Evolutionary conservation across 192 early-diverging fungal species (phyloP), one percentile per base, ranked within the genome.

Genomic region (Rhizophagus sp.): DNA sequence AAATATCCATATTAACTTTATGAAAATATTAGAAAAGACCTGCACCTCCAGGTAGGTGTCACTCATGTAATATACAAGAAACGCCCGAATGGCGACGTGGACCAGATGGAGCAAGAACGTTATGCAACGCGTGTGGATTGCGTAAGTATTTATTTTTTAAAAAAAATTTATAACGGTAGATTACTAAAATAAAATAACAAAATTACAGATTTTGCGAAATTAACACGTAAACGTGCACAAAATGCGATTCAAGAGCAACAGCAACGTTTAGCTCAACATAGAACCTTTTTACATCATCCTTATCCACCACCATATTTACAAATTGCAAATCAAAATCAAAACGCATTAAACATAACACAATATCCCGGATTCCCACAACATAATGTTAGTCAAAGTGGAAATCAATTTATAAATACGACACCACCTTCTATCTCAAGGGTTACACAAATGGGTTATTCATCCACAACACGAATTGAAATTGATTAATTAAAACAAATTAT

Each of bases 81-180:
- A 97, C 96, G 0, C 96, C 96, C 36, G 95, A 97, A 83, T 98
- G 97, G 97, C 87, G 97, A 41, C 92, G 97, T 10, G 96, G 97
- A 15, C 96, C 96, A 22, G 92, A 94, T 62, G 96, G 96, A 19
- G 92, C 94, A 11, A 87, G 97, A 34, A 97, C 96, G 12, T 89
- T 98, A 33, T 98, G 97, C 87, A 98, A 98, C 85, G 97, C 96
- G 0, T 97, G 97, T 83, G 97, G 97, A n/a, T 88, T 95, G 65
- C 93, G 93, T 94, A 88, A 89, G 91, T 91, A 19, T 22, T 22
- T 57, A 22, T 41, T 19, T 22, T 22, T 19, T 22, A 36, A 68
- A 36, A 22, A 34, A 44, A 34, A 10, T 44, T 70, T 41, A 44
- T 47, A 15, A 22, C 9, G 22, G 9, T 36, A n/a, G 19, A 70